These are phyloP conservation scores for Phytophthora litchii DNA, from an alignment of 352 stramenopile genomes.

Conservation along the genomic window DNA sequence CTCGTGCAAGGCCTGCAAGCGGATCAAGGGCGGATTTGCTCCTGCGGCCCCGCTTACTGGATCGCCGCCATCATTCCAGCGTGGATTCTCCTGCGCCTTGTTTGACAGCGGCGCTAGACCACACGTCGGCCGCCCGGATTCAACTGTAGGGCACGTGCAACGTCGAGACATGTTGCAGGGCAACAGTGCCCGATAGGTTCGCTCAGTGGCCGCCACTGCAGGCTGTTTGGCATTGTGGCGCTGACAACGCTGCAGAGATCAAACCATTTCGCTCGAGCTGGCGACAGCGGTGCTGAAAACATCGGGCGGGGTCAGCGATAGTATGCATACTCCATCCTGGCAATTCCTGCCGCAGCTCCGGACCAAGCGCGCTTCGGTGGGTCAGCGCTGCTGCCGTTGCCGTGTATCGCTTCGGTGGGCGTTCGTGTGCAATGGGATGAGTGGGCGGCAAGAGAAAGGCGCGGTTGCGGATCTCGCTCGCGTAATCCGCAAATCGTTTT, in stretches of 20 bases:
- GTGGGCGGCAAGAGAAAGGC: slow-evolving; percentile 24
- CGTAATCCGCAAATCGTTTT: slow-evolving; percentile 8
- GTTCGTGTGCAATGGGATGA: slow-evolving; percentile 20
- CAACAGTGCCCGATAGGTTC: slow-evolving; percentile 25
- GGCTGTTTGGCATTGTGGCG: no score
- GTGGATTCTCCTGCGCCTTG: slow-evolving; percentile 11
- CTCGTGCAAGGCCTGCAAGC: slow-evolving; percentile 15
- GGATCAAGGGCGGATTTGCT: slow-evolving; percentile 18
- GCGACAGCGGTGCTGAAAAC: slow-evolving; percentile 9
- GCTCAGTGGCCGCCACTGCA: background rate
- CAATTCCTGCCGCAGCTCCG: background rate
- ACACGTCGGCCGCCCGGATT: slow-evolving; percentile 8
- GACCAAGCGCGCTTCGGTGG: background rate
- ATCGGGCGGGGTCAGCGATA: slow-evolving; percentile 10
- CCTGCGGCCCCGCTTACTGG: slow-evolving; percentile 8
- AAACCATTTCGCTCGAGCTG: background rate
- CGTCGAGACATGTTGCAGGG: slow-evolving; percentile 17
- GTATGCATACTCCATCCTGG: slow-evolving; percentile 1
- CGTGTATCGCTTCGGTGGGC: slow-evolving; percentile 7
- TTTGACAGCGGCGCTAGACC: slow-evolving; percentile 1
- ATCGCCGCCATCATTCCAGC: slow-evolving; percentile 10
- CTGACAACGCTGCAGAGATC: background rate
- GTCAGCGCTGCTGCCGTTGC: background rate
- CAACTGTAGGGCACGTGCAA: slow-evolving; percentile 6
- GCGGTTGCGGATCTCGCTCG: slow-evolving; percentile 11